Conservation (phyloP, 2,329 filamentous ascomycete species). For the Huntiella omanensis region DNA sequence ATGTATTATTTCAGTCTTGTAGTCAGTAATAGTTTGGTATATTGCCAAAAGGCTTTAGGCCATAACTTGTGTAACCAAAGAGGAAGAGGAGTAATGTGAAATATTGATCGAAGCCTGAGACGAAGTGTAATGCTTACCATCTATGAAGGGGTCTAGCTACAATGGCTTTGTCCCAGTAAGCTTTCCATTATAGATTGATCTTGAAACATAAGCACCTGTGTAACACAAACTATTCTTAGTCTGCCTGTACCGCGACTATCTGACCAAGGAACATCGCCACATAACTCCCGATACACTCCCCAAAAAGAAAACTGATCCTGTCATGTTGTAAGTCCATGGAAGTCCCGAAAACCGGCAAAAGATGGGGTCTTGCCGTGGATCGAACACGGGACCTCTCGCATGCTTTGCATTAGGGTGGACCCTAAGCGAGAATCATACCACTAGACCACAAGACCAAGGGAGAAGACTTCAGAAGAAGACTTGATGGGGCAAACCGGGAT, state of each 20-base stretch:
- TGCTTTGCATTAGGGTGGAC: constrained; percentile 19
- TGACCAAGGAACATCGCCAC: not conserved
- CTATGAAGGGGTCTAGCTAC: too few relatives aligned
- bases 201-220: not conserved
- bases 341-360: not conserved
- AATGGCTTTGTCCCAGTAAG: too few relatives aligned
- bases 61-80: too few relatives aligned
- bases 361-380: constrained; percentile 13
- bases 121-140: too few relatives aligned
- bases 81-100: too few relatives aligned
- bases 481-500: constrained; percentile 2
- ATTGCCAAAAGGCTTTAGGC: too few relatives aligned
- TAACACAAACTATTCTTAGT: not conserved
- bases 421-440: constrained; percentile 57
- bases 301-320: not conserved
- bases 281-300: not conserved
- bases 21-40: too few relatives aligned
- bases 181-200: too few relatives aligned
- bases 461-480: not conserved
- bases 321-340: too few relatives aligned
- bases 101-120: too few relatives aligned
- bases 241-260: not conserved
- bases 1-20: too few relatives aligned
- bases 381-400: constrained; percentile 15
- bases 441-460: constrained; percentile 36